Percentiles rank a stretch among this genome's conserved stretches.
Evolutionary conservation across 2,329 filamentous ascomycete genomes (phyloP).

Genomic region (Delphinella strobiligena): DNA sequence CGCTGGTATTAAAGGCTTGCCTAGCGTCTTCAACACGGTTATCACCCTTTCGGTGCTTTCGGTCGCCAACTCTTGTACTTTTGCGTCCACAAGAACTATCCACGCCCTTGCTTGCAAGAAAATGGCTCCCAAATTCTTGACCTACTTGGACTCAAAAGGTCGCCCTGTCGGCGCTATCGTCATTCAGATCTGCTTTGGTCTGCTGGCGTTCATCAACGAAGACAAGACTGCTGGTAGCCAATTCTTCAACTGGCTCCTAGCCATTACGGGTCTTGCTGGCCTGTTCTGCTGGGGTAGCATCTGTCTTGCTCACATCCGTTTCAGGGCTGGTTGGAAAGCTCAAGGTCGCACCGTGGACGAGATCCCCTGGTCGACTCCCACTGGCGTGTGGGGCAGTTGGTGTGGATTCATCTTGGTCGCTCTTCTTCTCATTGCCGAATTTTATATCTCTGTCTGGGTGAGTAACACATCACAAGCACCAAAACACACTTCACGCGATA

Average conservation of each 20-base stretch:
- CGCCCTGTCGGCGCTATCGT: constrained; percentile 64
- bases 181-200: constrained; percentile 52
- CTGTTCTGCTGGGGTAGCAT: constrained; percentile 74
- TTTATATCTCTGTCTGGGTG: constrained; percentile 11
- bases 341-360: constrained; percentile 52
- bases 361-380: constrained; percentile 47
- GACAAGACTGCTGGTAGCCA: constrained; percentile 47
- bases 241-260: constrained; percentile 65
- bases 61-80: constrained; percentile 45
- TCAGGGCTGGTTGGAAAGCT: constrained; percentile 59
- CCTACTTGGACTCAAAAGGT: constrained; percentile 72
- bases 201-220: constrained; percentile 56
- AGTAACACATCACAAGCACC: background rate
- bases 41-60: constrained; percentile 47
- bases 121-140: constrained; percentile 64
- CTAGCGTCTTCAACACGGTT: constrained; percentile 52
- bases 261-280: constrained; percentile 56
- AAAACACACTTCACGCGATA: background rate
- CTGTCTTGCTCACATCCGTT: constrained; percentile 78
- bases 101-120: constrained; percentile 33
- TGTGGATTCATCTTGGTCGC: constrained; percentile 44
- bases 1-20: constrained; percentile 46
- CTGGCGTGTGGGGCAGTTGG: constrained; percentile 50
- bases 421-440: constrained; percentile 39
- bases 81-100: constrained; percentile 44